Percentiles rank a stretch among this genome's conserved stretches.
These are phyloP conservation scores for Saccharomyces paradoxus DNA, from an alignment of 805 yeast species.

Conservation along the genomic window DNA sequence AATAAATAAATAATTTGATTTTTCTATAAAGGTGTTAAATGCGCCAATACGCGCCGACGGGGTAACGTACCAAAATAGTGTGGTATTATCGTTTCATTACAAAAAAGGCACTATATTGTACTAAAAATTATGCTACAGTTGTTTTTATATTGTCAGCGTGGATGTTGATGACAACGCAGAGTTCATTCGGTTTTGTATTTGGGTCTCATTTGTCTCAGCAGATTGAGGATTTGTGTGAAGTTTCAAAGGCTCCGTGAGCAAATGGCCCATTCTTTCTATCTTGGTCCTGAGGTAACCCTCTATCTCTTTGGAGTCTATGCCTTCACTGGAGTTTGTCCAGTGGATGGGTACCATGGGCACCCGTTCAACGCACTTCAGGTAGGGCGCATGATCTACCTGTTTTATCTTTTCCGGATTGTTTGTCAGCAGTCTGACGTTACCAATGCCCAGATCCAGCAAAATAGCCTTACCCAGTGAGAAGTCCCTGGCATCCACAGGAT, in stretches of 20 bases:
- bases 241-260: conserved; percentile 45
- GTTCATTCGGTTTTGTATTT: background rate
- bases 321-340: conserved; percentile 57
- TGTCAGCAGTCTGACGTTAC: conserved; percentile 68
- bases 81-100: background rate
- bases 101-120: background rate
- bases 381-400: conserved; percentile 83
- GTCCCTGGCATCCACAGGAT: conserved; percentile 96
- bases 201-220: background rate
- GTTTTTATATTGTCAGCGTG: conserved; percentile 3
- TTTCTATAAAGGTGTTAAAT: background rate
- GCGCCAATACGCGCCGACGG: background rate
- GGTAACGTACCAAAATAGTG: background rate
- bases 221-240: conserved; percentile 17
- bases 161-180: conserved; percentile 1
- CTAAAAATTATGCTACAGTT: background rate
- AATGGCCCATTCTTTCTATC: conserved; percentile 95
- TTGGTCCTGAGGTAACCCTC: conserved; percentile 91
- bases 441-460: conserved; percentile 69
- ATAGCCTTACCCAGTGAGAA: conserved; percentile 93
- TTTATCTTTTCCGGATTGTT: conserved; percentile 94
- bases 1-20: background rate
- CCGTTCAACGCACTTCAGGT: conserved; percentile 72
- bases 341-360: conserved; percentile 96
- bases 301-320: conserved; percentile 76